Evolutionary conservation across 176 grass and related monocot species (phyloP), one percentile per base, ranked within the genome.

Genomic region (Oryza officinalis): DNA sequence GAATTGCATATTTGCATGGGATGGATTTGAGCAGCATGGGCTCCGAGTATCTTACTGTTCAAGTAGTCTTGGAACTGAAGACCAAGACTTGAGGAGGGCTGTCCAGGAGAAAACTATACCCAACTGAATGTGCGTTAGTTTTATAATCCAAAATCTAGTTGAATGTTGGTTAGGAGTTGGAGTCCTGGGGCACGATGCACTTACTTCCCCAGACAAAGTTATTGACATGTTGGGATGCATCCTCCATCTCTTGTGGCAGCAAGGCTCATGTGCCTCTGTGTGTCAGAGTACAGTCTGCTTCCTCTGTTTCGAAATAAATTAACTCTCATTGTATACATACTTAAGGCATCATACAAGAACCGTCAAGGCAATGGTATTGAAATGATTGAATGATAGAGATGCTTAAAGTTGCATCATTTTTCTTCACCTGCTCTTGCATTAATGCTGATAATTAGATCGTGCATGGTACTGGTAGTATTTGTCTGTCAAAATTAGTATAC

Each of bases 141-240:
- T 31, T 22, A 32, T 38, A 17, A 27, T 27, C 10, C n/a, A 66
- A 54, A 35, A 1, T 20, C 47, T 63, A 23, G 67, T 38, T 68
- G 45, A 71, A 31, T 71, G 65, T 81, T 81, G 65, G 83, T 81
- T 85, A 81, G 71, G 63, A 27, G 73, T 74, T 86, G 74, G 74
- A 25, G 65, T 54, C 65, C 78, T 72, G 33, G 43, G 54, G 45
- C 1, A 38, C 31, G 57, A 26, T 44, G 73, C 72, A 52, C 37
- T 65, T 70, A 54, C 78, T 71, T 57, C 65, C 20, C 15, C 31
- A 65, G 72, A 77, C 72, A 86, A 60, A 25, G 71, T 32, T 41
- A 69, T 44, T 81, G 84, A 15, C 74, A 68, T 90, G 79, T 78
- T 71, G 50, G 68, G 50, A 15, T 4, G 45, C 14, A 17, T 35